A percentile compares a stretch with the other conserved stretches of the same genome.
Evolutionary conservation across 73 alveolate species (phyloP).

Genomic region (Stentor coeruleus): DNA sequence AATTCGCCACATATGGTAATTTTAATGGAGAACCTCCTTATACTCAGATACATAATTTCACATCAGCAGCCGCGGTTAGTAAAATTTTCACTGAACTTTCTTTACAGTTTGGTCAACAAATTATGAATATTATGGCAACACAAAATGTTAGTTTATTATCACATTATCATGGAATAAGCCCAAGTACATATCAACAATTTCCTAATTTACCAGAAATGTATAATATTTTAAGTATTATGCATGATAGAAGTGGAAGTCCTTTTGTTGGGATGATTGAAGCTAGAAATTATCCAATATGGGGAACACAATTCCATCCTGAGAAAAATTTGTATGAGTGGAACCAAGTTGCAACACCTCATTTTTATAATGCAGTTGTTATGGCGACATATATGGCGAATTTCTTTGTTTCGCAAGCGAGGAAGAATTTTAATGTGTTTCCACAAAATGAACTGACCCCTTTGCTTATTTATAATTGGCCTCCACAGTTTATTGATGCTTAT

Average conservation of each 20-base stretch:
- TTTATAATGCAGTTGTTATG: constrained; percentile 14
- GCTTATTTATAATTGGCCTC: neutral
- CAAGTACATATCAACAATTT: constrained; percentile 11
- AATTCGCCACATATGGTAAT: neutral
- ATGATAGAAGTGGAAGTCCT: constrained; percentile 21
- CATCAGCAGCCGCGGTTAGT: neutral
- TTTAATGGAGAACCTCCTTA: neutral
- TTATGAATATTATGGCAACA: neutral
- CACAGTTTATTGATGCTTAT: neutral
- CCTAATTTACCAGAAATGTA: constrained; percentile 25
- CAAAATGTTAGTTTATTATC: neutral
- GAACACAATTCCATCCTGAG: constrained; percentile 65
- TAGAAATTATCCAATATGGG: constrained; percentile 51
- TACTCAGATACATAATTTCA: neutral
- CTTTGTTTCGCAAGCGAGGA: constrained; percentile 18
- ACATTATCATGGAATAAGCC: constrained; percentile 1
- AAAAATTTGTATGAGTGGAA: constrained; percentile 40
- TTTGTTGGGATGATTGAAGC: constrained; percentile 50
- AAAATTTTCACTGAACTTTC: neutral
- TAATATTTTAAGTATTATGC: constrained; percentile 14
- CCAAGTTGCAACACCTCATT: constrained; percentile 27
- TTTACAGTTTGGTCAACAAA: neutral
- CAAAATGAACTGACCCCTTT: constrained; percentile 15
- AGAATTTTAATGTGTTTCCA: constrained; percentile 11
- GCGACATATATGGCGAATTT: constrained; percentile 30